A percentile compares a stretch with the other conserved stretches of the same genome.
These are phyloP conservation scores for Coemansia sp. DNA, from an alignment of 192 early-diverging fungal genomes.

Conservation along the genomic window DNA sequence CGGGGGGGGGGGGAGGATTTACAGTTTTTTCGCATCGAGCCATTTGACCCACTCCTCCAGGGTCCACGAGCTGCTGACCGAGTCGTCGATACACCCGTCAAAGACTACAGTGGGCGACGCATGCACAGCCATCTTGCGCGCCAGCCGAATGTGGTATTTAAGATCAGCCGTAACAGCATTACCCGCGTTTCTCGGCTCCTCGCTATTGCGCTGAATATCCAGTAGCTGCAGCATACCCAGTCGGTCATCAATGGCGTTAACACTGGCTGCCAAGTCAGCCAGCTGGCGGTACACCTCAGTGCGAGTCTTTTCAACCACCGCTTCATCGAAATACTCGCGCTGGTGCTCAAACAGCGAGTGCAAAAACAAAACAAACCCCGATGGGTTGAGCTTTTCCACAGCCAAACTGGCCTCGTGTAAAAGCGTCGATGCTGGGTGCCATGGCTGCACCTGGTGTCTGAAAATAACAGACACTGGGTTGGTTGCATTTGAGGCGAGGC, in stretches of 20 bases:
- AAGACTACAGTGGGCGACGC: slow-evolving; percentile 71
- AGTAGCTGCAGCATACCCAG: slow-evolving; percentile 53
- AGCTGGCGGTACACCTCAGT: slow-evolving; percentile 54
- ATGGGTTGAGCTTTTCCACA: slow-evolving; percentile 59
- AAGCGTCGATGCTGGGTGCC: slow-evolving; percentile 74
- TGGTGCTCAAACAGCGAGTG: slow-evolving; percentile 61
- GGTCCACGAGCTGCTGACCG: slow-evolving; percentile 67
- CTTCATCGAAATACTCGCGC: slow-evolving; percentile 63
- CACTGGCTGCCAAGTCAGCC: slow-evolving; percentile 46
- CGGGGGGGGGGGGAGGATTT: background rate
- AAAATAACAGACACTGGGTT: slow-evolving; percentile 61
- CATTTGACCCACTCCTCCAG: slow-evolving; percentile 65
- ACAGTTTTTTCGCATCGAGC: slow-evolving; percentile 38
- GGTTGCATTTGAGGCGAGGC: slow-evolving; percentile 32
- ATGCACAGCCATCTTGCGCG: slow-evolving; percentile 71
- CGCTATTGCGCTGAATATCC: slow-evolving; percentile 30
- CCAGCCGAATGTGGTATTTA: slow-evolving; percentile 65
- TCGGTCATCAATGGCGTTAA: slow-evolving; percentile 53
- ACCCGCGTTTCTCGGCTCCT: slow-evolving; percentile 56
- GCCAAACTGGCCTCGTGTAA: slow-evolving; percentile 75
- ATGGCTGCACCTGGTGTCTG: slow-evolving; percentile 81
- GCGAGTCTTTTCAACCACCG: slow-evolving; percentile 57
- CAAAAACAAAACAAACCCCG: slow-evolving; percentile 56
- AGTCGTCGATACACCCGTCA: slow-evolving; percentile 63
- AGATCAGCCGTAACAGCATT: slow-evolving; percentile 68